Base-by-base conservation (phyloP, 495 filamentous ascomycete genomes). In the Daldinia concentrica region DNA sequence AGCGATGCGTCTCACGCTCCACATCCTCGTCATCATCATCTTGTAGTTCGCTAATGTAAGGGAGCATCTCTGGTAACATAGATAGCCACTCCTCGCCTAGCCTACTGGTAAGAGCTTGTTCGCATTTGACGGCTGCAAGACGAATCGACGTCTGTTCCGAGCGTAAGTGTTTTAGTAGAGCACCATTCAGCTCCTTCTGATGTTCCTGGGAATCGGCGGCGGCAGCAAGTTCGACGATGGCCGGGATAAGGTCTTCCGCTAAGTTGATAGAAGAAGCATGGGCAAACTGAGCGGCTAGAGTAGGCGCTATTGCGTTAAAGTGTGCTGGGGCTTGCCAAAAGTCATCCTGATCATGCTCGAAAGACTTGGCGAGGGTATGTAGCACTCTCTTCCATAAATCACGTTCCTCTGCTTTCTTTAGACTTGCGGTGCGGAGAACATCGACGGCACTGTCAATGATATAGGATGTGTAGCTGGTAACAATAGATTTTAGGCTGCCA, bases 1-100 rank as follows among this genome's bases (percentile, higher is more conserved):
- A 95, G 62, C 88, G 86, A 76, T 91, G 84, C 8, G 92, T 92
- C 82, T 97, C 95, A 71, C 89, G 82, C 84, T 98, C 95, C 41
- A 99, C 94, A 26, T 79, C 83, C 80, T 98, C 95, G 69, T 98
- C 93, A 69, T 97, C 95, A 78, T 99, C 95, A 79, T 99, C 96
- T 83, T 95, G 91, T 68, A 96, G 75, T 80, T 99, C 95, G 67
- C 91, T 94, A 57, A 99, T 95, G 61, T 92, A 91, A 34, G 95
- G 95, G 71, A 98, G 82, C 89, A 97, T 97, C 85, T 99, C 95
- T 0, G 94, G 92, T 77, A 98, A 79, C 78, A 94, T 83, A 1
- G 88, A 86, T 65, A 98, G 79, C 96, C 96, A 98, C 71, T 98
- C 95, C 73, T 98, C 93, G 24, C 93, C 94, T 24, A 98, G 79